A percentile compares a stretch with the other conserved stretches of the same genome.
Evolutionary conservation across 139 green algal species (phyloP).

Genomic region (Ettlia oleoabundans): DNA sequence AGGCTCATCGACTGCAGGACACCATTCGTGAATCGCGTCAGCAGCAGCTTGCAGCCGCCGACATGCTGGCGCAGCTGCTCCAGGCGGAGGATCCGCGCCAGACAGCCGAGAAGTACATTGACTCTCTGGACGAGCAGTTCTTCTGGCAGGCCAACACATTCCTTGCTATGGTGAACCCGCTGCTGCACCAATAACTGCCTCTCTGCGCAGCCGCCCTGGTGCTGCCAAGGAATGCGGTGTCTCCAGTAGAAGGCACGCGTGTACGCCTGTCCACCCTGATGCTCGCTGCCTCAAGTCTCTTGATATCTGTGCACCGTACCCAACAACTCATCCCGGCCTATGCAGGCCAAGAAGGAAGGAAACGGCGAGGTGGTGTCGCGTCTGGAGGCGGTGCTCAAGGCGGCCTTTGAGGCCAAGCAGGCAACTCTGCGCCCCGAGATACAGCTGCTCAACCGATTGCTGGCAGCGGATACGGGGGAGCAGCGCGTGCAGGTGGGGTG

Average conservation of each 20-base stretch:
- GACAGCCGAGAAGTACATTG: conserved; percentile 36
- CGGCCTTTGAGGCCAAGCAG: conserved; percentile 67
- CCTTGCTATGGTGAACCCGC: conserved; percentile 9
- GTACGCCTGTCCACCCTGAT: no score
- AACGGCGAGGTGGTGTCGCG: conserved; percentile 52
- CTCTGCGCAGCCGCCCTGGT: neutral
- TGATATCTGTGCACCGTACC: no score
- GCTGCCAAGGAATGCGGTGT: neutral
- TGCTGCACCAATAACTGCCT: neutral
- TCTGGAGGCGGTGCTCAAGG: conserved; percentile 50
- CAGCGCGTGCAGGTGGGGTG: conserved; percentile 18
- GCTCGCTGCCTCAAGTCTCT: no score
- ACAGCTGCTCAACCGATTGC: conserved; percentile 54
- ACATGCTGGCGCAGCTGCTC: conserved; percentile 49
- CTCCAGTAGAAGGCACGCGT: neutral
- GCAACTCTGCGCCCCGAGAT: conserved; percentile 73
- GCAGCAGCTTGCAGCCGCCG: conserved; percentile 29
- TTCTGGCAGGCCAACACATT: conserved; percentile 10
- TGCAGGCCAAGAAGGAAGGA: conserved; percentile 57
- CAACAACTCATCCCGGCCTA: no score
- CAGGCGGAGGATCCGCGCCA: conserved; percentile 2
- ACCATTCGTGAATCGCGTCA: neutral
- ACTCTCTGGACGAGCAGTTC: conserved; percentile 46
- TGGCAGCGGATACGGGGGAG: conserved; percentile 8
- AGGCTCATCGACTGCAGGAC: neutral